Conservation (phyloP, 805 yeast species). For the Candida golubevii region DNA sequence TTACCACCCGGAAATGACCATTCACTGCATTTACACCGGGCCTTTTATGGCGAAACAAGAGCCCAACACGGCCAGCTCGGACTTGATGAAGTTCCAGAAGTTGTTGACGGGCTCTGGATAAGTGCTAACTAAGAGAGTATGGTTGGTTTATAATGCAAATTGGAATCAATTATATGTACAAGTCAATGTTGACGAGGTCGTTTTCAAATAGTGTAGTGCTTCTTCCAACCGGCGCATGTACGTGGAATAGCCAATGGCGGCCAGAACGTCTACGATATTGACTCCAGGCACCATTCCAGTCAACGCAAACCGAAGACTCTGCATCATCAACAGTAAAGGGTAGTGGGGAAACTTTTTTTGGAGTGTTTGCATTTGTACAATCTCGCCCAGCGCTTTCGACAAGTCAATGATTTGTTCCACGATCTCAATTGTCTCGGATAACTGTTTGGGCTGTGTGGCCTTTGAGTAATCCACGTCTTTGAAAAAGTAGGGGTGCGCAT, state of each 20-base stretch:
- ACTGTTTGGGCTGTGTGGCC: slow-evolving; percentile 12
- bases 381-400: slow-evolving; percentile 4
- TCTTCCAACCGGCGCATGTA: slow-evolving; percentile 9
- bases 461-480: slow-evolving; percentile 28
- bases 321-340: slow-evolving; percentile 8
- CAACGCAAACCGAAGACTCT: slow-evolving; percentile 50
- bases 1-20: slow-evolving; percentile 74
- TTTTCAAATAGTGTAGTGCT: slow-evolving; percentile 8
- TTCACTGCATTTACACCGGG: slow-evolving; percentile 68
- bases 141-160: too few species aligned
- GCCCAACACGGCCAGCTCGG: background rate
- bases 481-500: slow-evolving; percentile 48
- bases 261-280: slow-evolving; percentile 54
- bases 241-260: slow-evolving; percentile 44
- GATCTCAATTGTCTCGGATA: slow-evolving; percentile 9
- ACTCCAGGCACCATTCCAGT: slow-evolving; percentile 70
- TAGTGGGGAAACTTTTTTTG: slow-evolving; percentile 1
- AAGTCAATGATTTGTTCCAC: slow-evolving; percentile 14
- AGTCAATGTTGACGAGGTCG: too few species aligned
- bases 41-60: slow-evolving; percentile 19
- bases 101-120: background rate
- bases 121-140: too few species aligned
- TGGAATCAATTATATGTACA: too few species aligned
- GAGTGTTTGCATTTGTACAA: slow-evolving; percentile 2
- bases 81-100: slow-evolving; percentile 30